Evolutionary conservation across 192 early-diverging fungal genomes (phyloP).

Genomic region (Coemansia sp.): DNA sequence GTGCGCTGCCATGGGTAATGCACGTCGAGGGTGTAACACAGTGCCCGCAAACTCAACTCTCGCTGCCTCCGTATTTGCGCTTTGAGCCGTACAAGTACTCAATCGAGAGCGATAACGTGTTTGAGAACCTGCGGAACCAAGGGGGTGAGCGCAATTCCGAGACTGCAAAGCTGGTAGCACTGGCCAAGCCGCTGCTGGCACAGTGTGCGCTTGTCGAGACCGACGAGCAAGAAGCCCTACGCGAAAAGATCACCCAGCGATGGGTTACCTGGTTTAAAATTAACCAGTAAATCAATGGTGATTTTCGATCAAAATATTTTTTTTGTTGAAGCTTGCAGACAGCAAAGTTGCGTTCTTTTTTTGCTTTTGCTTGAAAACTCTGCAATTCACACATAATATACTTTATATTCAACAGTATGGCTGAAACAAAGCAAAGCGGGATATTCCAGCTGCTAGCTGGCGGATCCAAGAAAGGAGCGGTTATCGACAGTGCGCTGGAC

Average conservation of each 20-base stretch:
- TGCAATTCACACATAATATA: not conserved
- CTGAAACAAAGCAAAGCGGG: constrained; percentile 19
- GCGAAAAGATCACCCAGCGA: constrained; percentile 15
- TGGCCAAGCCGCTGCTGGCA: constrained; percentile 28
- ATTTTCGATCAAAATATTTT: constrained; percentile 1
- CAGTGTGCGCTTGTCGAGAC: constrained; percentile 37
- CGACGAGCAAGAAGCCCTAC: constrained; percentile 16
- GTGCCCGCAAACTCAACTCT: constrained; percentile 22
- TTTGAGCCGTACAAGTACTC: constrained; percentile 23
- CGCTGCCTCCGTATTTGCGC: constrained; percentile 25
- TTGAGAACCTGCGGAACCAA: constrained; percentile 14
- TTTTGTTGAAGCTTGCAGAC: not conserved
- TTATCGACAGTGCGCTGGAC: constrained; percentile 58
- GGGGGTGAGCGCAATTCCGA: constrained; percentile 17
- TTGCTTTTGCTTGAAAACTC: constrained; percentile 1
- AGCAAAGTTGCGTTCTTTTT: not conserved
- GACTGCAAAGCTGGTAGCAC: constrained; percentile 20
- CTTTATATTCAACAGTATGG: not conserved
- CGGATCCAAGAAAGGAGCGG: constrained; percentile 25
- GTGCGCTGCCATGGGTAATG: constrained; percentile 43
- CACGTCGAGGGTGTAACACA: constrained; percentile 20
- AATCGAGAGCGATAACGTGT: constrained; percentile 7
- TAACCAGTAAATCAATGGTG: constrained; percentile 7
- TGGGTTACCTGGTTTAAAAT: constrained; percentile 30
- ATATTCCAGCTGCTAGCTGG: constrained; percentile 44